These are phyloP conservation scores for Trapa bicornis DNA, from an alignment of 345 rosid genomes.

Conservation along the genomic window DNA sequence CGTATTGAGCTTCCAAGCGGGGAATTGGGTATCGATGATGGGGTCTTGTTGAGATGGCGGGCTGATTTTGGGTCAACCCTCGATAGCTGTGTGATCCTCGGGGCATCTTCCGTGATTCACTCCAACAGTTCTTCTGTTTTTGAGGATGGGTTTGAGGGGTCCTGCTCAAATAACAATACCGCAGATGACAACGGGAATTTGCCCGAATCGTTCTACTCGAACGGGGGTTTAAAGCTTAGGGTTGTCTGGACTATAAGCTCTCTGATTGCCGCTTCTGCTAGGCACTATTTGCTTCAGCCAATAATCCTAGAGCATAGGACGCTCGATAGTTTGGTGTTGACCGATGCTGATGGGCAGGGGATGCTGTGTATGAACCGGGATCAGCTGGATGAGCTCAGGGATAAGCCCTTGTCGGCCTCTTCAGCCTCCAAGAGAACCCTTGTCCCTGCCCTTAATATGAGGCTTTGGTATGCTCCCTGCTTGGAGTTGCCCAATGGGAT, in stretches of 20 bases:
- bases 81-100: slow-evolving; percentile 77
- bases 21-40: slow-evolving; percentile 74
- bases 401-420: slow-evolving; percentile 82
- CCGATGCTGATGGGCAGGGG: slow-evolving; percentile 87
- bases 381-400: slow-evolving; percentile 82
- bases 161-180: slow-evolving; percentile 10
- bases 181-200: slow-evolving; percentile 71
- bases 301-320: slow-evolving; percentile 79
- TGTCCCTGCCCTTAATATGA: slow-evolving; percentile 85
- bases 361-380: slow-evolving; percentile 82
- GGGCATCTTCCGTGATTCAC: slow-evolving; percentile 55
- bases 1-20: slow-evolving; percentile 83
- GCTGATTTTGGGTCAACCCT: slow-evolving; percentile 94
- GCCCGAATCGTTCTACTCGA: slow-evolving; percentile 89
- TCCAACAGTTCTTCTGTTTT: slow-evolving; percentile 6
- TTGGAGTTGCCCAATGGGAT: slow-evolving; percentile 74
- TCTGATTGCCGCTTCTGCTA: slow-evolving; percentile 91
- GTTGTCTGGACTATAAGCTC: slow-evolving; percentile 29
- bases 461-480: slow-evolving; percentile 87
- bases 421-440: slow-evolving; percentile 89
- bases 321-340: slow-evolving; percentile 64
- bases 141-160: slow-evolving; percentile 22
- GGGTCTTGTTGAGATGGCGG: slow-evolving; percentile 75
- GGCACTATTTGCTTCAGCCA: slow-evolving; percentile 82
- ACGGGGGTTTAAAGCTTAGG: slow-evolving; percentile 77